These are phyloP conservation scores for Diophrys sp. DNA, from an alignment of 73 alveolate genomes.

Conservation along the genomic window DNA sequence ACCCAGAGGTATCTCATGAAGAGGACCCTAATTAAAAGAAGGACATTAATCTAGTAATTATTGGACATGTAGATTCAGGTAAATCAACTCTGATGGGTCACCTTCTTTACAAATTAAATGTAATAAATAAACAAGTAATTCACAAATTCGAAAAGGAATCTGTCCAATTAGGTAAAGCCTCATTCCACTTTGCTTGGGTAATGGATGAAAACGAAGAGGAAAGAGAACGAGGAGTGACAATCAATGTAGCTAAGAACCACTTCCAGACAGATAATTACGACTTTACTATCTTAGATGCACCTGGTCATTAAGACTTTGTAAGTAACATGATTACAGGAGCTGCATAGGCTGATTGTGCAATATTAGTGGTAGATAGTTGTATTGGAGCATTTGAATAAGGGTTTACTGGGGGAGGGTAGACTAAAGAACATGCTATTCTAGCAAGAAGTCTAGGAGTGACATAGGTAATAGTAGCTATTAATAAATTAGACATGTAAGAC, in stretches of 20 bases:
- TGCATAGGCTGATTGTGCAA: slow-evolving; percentile 90
- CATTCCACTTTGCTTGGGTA: slow-evolving; percentile 87
- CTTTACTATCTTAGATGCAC: slow-evolving; percentile 94
- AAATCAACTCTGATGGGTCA: slow-evolving; percentile 96
- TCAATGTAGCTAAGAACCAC: slow-evolving; percentile 89
- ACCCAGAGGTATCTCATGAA: slow-evolving; percentile 47
- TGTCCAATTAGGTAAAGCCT: slow-evolving; percentile 62
- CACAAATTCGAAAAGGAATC: slow-evolving; percentile 70
- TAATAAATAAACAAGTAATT: slow-evolving; percentile 43
- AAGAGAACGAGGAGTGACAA: slow-evolving; percentile 96
- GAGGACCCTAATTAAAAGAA: slow-evolving; percentile 30
- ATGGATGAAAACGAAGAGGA: slow-evolving; percentile 90
- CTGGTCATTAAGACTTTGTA: slow-evolving; percentile 98
- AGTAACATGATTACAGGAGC: slow-evolving; percentile 99
- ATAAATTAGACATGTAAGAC: slow-evolving; percentile 79
- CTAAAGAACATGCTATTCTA: slow-evolving; percentile 93
- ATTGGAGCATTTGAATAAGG: slow-evolving; percentile 80
- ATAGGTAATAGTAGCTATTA: slow-evolving; percentile 69
- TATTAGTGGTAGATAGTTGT: slow-evolving; percentile 83
- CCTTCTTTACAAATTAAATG: slow-evolving; percentile 62
- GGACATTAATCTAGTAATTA: slow-evolving; percentile 79
- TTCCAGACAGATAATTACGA: slow-evolving; percentile 73
- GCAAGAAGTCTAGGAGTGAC: slow-evolving; percentile 87
- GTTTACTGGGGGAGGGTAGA: slow-evolving; percentile 81
- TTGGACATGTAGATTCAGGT: slow-evolving; percentile 97